phyloP scores from a whole-genome alignment of 805 yeast species.

The Wickerhamiella shivajii region DNA sequence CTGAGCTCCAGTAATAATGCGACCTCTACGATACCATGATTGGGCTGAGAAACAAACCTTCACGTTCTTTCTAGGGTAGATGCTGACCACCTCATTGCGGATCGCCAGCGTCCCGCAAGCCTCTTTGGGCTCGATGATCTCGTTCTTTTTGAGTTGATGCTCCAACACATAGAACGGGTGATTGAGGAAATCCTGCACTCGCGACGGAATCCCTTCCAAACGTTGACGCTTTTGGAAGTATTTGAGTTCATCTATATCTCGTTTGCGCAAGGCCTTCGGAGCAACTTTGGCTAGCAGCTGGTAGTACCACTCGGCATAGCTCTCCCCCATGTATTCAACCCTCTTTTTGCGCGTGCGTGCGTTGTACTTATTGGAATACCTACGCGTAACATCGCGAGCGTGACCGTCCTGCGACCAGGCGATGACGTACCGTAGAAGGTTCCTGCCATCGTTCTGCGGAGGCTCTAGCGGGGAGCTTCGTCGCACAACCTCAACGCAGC shows the following conservation, averaged over 20 bases:
- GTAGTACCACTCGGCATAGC: slow-evolving; percentile 39
- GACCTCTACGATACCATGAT: slow-evolving; percentile 76
- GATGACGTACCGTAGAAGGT: slow-evolving; percentile 56
- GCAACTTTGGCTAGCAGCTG: slow-evolving; percentile 28
- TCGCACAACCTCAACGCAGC: slow-evolving; percentile 47
- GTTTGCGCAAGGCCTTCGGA: slow-evolving; percentile 21
- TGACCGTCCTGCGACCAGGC: slow-evolving; percentile 57
- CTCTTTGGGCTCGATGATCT: slow-evolving; percentile 46
- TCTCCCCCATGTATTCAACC: slow-evolving; percentile 41
- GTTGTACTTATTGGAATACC: slow-evolving; percentile 60
- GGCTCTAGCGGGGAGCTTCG: slow-evolving; percentile 57
- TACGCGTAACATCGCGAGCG: slow-evolving; percentile 68
- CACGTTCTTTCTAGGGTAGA: slow-evolving; percentile 56
- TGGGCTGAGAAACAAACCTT: slow-evolving; percentile 51
- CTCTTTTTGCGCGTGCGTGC: slow-evolving; percentile 64
- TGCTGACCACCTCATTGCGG: slow-evolving; percentile 25
- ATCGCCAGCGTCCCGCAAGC: slow-evolving; percentile 61
- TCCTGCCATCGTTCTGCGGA: slow-evolving; percentile 40
- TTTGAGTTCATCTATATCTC: slow-evolving; percentile 34
- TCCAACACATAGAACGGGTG: slow-evolving; percentile 82
- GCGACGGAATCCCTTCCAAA: slow-evolving; percentile 78
- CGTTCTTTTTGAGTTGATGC: slow-evolving; percentile 55
- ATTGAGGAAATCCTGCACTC: slow-evolving; percentile 62
- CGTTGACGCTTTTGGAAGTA: slow-evolving; percentile 48
- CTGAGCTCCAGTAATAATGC: slow-evolving; percentile 59